Percentiles rank a stretch among this genome's conserved stretches.
These are phyloP conservation scores for Alternaria gansuensis DNA, from an alignment of 2,329 filamentous ascomycete genomes.

Conservation along the genomic window DNA sequence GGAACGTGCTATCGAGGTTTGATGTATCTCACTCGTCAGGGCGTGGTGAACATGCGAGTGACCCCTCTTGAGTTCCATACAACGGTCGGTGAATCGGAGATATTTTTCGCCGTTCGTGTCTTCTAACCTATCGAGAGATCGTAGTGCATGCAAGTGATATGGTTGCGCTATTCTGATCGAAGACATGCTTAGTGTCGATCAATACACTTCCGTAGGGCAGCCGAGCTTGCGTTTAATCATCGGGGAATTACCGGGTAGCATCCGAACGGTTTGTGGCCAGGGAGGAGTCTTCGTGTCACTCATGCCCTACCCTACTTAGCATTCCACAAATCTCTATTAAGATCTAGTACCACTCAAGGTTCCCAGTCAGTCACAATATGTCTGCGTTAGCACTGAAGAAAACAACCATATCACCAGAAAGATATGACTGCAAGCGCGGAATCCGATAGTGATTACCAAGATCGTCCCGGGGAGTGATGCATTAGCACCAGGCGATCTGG, in stretches of 20 bases:
- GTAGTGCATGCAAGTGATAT: slow-evolving; percentile 3
- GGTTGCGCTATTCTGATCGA: slow-evolving; percentile 3
- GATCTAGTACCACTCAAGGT: slow-evolving; percentile 3
- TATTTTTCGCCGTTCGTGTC: slow-evolving; percentile 25
- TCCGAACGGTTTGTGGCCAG: slow-evolving; percentile 16
- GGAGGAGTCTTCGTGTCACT: slow-evolving; percentile 2
- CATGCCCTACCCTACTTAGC: slow-evolving; percentile 1
- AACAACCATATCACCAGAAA: background rate
- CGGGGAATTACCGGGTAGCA: slow-evolving; percentile 21
- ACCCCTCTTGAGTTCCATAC: slow-evolving; percentile 17
- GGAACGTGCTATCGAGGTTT: slow-evolving; percentile 34
- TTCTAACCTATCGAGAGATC: background rate
- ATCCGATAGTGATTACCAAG: slow-evolving; percentile 6
- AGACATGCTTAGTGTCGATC: slow-evolving; percentile 22
- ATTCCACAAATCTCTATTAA: background rate
- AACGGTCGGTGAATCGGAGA: slow-evolving; percentile 32
- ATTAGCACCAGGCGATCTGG: slow-evolving; percentile 1
- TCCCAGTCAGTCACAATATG: background rate
- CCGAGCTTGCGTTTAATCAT: slow-evolving; percentile 13
- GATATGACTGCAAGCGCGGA: background rate
- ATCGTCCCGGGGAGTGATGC: slow-evolving; percentile 3
- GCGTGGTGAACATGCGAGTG: slow-evolving; percentile 9
- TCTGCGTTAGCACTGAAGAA: background rate
- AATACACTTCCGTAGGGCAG: slow-evolving; percentile 5
- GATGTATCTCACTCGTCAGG: slow-evolving; percentile 10